A percentile compares a stretch with the other conserved stretches of the same genome.
phyloP scores from a whole-genome alignment of 331 rosid species.

The Telfairia occidentalis region DNA sequence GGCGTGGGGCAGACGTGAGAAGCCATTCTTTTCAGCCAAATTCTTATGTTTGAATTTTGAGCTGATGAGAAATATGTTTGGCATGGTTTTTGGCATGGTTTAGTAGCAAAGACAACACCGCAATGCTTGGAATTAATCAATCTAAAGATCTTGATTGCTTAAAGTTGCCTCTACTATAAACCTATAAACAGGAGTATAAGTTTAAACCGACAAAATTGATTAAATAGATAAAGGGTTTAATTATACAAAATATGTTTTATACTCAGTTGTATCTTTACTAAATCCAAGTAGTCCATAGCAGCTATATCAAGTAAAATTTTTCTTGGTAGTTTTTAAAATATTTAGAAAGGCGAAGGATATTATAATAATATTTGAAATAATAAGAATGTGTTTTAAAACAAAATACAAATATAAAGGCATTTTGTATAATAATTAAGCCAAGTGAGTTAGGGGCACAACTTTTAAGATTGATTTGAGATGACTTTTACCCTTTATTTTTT shows the following conservation, averaged over 20 bases:
- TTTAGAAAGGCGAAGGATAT: too few species aligned
- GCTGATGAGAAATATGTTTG: too few species aligned
- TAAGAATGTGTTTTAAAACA: too few species aligned
- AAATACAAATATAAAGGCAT: too few species aligned
- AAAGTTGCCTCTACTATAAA: not conserved
- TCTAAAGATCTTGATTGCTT: not conserved
- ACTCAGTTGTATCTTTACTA: too few species aligned
- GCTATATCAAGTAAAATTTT: too few species aligned
- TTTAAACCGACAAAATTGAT: not conserved
- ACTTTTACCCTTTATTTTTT: not conserved
- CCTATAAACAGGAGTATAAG: not conserved
- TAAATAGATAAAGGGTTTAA: not conserved
- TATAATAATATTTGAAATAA: too few species aligned
- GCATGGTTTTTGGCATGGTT: not conserved
- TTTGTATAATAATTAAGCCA: too few species aligned
- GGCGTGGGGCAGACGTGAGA: not conserved
- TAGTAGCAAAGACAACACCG: too few species aligned
- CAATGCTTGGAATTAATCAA: not conserved
- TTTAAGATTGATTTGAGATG: not conserved
- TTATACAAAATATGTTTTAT: too few species aligned
- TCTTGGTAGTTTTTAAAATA: too few species aligned
- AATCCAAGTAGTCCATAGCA: too few species aligned
- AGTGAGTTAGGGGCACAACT: not conserved
- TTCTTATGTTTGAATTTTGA: not conserved
- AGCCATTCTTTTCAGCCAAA: not conserved